phyloP scores from a whole-genome alignment of 164 flowering plant species.

The Liquidambar formosana region DNA sequence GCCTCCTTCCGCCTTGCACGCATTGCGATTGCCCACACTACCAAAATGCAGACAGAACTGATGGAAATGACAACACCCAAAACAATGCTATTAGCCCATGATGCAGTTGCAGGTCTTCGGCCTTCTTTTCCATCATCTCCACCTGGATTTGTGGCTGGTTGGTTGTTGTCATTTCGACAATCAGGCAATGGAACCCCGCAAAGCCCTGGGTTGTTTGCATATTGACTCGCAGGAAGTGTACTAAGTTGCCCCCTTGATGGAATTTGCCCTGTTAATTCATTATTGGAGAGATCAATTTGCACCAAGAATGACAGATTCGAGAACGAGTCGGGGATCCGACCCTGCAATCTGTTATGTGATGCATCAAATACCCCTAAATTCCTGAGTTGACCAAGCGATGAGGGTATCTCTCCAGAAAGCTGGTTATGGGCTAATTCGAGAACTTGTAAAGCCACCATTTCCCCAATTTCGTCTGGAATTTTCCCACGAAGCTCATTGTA shows the following conservation, averaged over 20 bases:
- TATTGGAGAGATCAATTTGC: slow-evolving; percentile 81
- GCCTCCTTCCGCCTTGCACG: slow-evolving; percentile 63
- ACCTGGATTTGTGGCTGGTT: slow-evolving; percentile 16
- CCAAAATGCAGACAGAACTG: slow-evolving; percentile 60
- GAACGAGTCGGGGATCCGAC: slow-evolving; percentile 82
- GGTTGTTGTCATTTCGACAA: slow-evolving; percentile 35
- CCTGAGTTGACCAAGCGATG: slow-evolving; percentile 59
- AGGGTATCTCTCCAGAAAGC: slow-evolving; percentile 81
- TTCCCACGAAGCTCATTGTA: slow-evolving; percentile 75
- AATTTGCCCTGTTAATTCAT: slow-evolving; percentile 76
- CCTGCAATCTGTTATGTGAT: slow-evolving; percentile 79
- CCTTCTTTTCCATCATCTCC: slow-evolving; percentile 14
- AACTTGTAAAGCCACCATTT: slow-evolving; percentile 75
- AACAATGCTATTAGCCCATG: slow-evolving; percentile 78
- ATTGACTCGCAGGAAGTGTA: slow-evolving; percentile 82
- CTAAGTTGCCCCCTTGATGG: slow-evolving; percentile 84
- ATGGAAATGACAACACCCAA: slow-evolving; percentile 66
- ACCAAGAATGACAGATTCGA: slow-evolving; percentile 77
- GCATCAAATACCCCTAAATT: slow-evolving; percentile 90
- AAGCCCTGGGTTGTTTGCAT: slow-evolving; percentile 83
- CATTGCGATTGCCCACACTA: slow-evolving; percentile 77
- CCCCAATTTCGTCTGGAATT: slow-evolving; percentile 81
- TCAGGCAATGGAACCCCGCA: slow-evolving; percentile 88
- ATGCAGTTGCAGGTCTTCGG: slow-evolving; percentile 27
- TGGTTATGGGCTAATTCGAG: slow-evolving; percentile 72